These are phyloP conservation scores for Colletotrichum acutatum DNA, from an alignment of 2,329 filamentous ascomycete species.

Conservation along the genomic window DNA sequence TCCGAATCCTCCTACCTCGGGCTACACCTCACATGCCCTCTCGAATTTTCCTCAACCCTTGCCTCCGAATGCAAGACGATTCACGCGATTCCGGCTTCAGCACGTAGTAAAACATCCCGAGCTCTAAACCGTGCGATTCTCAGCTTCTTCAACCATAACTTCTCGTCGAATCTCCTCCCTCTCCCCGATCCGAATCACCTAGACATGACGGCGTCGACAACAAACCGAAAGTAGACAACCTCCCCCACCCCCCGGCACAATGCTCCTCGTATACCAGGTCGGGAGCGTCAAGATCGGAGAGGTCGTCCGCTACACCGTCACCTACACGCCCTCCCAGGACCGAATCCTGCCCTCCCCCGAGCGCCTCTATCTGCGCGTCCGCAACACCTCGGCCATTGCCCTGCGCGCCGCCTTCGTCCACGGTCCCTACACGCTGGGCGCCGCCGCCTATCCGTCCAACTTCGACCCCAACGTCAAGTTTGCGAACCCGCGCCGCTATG, in stretches of 20 bases:
- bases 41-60: background rate
- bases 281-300: conserved; percentile 95
- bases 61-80: conserved; percentile 21
- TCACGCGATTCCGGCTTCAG: background rate
- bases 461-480: conserved; percentile 88
- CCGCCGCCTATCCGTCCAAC: conserved; percentile 83
- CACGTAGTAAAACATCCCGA: background rate
- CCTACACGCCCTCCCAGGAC: conserved; percentile 89
- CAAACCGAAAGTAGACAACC: conserved; percentile 15
- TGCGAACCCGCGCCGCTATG: conserved; percentile 75
- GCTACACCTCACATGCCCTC: conserved; percentile 18
- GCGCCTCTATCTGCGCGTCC: conserved; percentile 85
- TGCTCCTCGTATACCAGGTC: conserved; percentile 92
- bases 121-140: background rate
- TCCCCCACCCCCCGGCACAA: conserved; percentile 51
- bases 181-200: background rate
- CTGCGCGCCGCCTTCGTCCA: conserved; percentile 95
- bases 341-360: conserved; percentile 89
- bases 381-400: conserved; percentile 90
- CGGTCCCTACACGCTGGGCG: conserved; percentile 91
- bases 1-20: background rate
- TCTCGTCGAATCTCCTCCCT: background rate
- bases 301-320: conserved; percentile 90
- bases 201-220: conserved; percentile 29
- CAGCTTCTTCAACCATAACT: background rate